Conservation (phyloP, 2,329 filamentous ascomycete species). For the Colletotrichum eleusines region DNA sequence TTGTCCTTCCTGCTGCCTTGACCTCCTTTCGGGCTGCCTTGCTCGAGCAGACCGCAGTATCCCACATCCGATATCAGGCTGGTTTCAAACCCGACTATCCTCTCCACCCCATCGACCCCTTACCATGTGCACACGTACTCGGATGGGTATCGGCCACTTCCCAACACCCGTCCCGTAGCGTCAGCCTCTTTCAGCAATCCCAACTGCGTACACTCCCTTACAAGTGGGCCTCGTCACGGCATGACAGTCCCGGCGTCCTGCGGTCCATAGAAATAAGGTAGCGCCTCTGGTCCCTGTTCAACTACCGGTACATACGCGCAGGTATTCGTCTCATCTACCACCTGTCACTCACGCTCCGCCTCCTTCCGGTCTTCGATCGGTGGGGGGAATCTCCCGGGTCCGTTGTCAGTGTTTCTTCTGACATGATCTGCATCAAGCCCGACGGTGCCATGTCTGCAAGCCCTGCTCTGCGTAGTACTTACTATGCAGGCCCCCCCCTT, state of each 20-base stretch:
- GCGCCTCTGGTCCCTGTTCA: slow-evolving; percentile 29
- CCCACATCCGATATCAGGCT: slow-evolving; percentile 27
- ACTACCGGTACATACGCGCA: slow-evolving; percentile 18
- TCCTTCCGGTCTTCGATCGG: slow-evolving; percentile 46
- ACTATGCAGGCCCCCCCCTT: not conserved
- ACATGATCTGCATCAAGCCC: slow-evolving; percentile 41
- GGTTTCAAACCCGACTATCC: slow-evolving; percentile 29
- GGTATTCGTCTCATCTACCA: slow-evolving; percentile 45
- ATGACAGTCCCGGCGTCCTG: slow-evolving; percentile 27
- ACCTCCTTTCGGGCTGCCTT: slow-evolving; percentile 9
- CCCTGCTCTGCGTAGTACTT: not conserved
- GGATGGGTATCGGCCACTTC: not conserved
- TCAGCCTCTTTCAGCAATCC: slow-evolving; percentile 16
- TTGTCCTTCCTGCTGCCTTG: slow-evolving; percentile 2
- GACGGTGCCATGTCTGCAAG: slow-evolving; percentile 25
- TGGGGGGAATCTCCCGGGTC: slow-evolving; percentile 41
- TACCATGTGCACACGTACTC: slow-evolving; percentile 8
- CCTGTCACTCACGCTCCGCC: slow-evolving; percentile 43
- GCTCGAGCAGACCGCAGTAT: slow-evolving; percentile 12
- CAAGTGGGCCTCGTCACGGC: slow-evolving; percentile 21
- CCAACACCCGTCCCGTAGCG: slow-evolving; percentile 6
- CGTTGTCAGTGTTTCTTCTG: slow-evolving; percentile 44
- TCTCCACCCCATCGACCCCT: slow-evolving; percentile 30
- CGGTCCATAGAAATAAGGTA: slow-evolving; percentile 38
- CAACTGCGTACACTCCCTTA: slow-evolving; percentile 23